phyloP scores from a whole-genome alignment of 352 stramenopile genomes.

The Aphanomyces astaci region DNA sequence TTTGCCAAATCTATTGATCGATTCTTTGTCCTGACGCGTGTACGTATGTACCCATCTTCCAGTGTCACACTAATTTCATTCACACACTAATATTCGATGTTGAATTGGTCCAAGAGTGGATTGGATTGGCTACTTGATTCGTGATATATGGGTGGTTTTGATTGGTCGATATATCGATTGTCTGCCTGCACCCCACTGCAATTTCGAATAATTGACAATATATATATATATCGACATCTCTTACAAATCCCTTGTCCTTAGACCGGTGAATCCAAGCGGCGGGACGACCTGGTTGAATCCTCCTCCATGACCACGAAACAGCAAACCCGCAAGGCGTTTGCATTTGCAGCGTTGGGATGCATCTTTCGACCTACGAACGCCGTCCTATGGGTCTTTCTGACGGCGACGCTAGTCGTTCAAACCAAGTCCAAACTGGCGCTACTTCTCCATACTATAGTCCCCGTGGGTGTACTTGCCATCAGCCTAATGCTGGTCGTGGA shows the following conservation, averaged over 20 bases:
- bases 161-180: too few species aligned
- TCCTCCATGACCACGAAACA: too few species aligned
- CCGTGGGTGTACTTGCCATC: slow-evolving; percentile 48
- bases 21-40: too few species aligned
- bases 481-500: slow-evolving; percentile 66
- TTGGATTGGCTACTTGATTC: too few species aligned
- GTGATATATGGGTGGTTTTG: too few species aligned
- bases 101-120: too few species aligned
- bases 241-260: slow-evolving; percentile 9
- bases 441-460: slow-evolving; percentile 32
- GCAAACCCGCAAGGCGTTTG: slow-evolving; percentile 29
- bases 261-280: background rate
- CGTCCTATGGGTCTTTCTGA: slow-evolving; percentile 31
- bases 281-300: background rate
- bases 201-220: background rate
- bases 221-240: too few species aligned
- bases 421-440: background rate
- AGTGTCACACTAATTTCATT: too few species aligned
- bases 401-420: background rate
- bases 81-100: too few species aligned
- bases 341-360: slow-evolving; percentile 56
- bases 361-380: slow-evolving; percentile 77
- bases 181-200: too few species aligned
- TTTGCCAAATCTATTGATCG: too few species aligned
- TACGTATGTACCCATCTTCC: too few species aligned